Base-by-base conservation (phyloP, 306 rosid species). In the Prunus fruticosa region DNA sequence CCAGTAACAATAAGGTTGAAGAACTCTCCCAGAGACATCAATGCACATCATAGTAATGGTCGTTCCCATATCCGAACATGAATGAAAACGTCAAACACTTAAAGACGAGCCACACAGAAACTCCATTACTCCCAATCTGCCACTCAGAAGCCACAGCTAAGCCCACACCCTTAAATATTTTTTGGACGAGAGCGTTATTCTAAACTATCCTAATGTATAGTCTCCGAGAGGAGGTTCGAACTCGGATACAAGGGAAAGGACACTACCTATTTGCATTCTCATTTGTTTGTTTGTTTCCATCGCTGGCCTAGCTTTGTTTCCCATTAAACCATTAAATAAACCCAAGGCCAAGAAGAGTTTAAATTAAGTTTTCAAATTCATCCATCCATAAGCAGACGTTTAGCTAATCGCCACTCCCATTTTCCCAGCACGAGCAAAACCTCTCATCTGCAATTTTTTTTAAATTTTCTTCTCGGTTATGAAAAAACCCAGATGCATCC, bases 401-500 rank as follows among this genome's bases (percentile, higher is more conserved):
- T 4, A 67, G 77, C 91, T 77, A 87, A 66, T 84, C 45, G 93
- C 90, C 93, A 88, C 54, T 15, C 49, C 64, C 64, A 60, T 2
- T 60, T 28, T 25, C 20, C 67, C 79, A 61, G 78, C 79, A 75
- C 67, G 71, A 41, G 62, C 78, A 80, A 15, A 7, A 9, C 81
- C 74, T 18, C n/a, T 60, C 64, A 43, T 20, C 54, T 34, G 43
- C 9, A 38, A 38, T 38, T 38, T 38, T 38, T 1, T 7, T 32
- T 38, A 63, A 14, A 49, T 3, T 49, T 74, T 15, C 71, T 53
- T 78, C 80, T 85, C 80, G 87, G 30, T 78, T 76, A 13, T 68
- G 77, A 61, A 64, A 54, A 34, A 73, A 54, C 54, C 51, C 87
- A 85, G 88, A 90, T 83, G 86, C 87, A 75, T 88, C 92, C 93